Evolutionary conservation across 2,329 filamentous ascomycete genomes (phyloP), one percentile per base, ranked within the genome.

Genomic region (Ophiostoma novo-ulmi): DNA sequence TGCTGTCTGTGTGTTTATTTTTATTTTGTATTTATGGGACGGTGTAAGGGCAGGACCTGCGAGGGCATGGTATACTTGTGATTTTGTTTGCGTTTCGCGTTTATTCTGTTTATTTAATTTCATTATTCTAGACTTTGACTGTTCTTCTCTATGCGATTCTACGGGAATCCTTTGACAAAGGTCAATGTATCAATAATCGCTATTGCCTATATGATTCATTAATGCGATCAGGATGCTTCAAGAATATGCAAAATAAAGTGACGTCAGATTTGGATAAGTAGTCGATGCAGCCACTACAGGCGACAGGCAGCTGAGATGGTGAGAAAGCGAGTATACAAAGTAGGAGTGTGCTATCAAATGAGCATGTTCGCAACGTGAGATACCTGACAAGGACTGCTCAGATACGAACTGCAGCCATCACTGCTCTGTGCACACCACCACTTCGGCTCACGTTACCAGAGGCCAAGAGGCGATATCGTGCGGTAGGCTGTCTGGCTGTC

Each of bases 261-360:
- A 48, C 44, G 44, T 48, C 44, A 48, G 44, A 48, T 48, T 48
- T 10, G 17, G 44, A 48, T n/a, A n/a, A 48, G 44, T n/a, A 58
- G 22, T 58, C 22, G 52, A 58, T 58, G 52, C 52, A 58, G 52
- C 52, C 52, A 58, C 52, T 26, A 26, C 48, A 55, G 44, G 38
- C 41, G 41, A 48, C 44, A 20, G 17, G 44, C 44, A 7, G 44
- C 44, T 7, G 44, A n/a, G 41, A 44, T 5, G 17, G 44, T 10
- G 44, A 17, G 44, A n/a, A 20, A n/a, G 44, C 44, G 17, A 48
- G 44, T 48, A 5, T 39, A 39, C 38, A 2, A 10, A 48, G 17
- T 20, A 48, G 17, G 44, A 48, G 31, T 5, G 17, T 20, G 20
- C 17, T 31, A 2, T 39, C 38, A 13, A 39, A 39, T 39, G 38